These are phyloP conservation scores for Boletus sp. DNA, from an alignment of 768 basidiomycete genomes.

Conservation along the genomic window DNA sequence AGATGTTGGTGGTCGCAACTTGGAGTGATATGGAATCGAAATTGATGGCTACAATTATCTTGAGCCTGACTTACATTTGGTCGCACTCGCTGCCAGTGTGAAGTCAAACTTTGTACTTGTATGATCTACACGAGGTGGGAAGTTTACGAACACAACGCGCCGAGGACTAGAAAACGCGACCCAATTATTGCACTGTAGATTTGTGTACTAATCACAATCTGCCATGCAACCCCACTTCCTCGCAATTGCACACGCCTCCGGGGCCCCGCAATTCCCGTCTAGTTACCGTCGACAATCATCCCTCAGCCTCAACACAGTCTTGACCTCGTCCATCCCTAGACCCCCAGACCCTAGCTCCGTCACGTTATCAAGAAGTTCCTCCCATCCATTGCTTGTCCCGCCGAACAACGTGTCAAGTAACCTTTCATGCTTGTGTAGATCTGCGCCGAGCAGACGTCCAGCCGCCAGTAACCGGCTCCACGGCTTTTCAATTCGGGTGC, in stretches of 20 bases:
- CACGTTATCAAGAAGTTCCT: conserved; percentile 41
- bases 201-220: background rate
- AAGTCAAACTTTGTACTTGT: background rate
- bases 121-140: background rate
- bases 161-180: background rate
- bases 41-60: background rate
- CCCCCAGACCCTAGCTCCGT: conserved; percentile 59
- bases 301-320: conserved; percentile 48
- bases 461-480: conserved; percentile 75
- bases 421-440: conserved; percentile 38
- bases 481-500: conserved; percentile 60
- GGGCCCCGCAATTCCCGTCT: background rate
- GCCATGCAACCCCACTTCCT: background rate
- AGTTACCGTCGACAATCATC: conserved; percentile 33
- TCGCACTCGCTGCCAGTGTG: background rate
- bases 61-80: background rate
- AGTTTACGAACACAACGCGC: background rate
- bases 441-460: conserved; percentile 60
- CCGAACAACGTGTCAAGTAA: conserved; percentile 15
- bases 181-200: background rate
- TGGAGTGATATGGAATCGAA: background rate
- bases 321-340: conserved; percentile 59
- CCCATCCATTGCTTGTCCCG: conserved; percentile 44
- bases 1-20: background rate
- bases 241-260: background rate